Conservation (phyloP, 768 basidiomycete genomes). For the Mycena filopes region DNA sequence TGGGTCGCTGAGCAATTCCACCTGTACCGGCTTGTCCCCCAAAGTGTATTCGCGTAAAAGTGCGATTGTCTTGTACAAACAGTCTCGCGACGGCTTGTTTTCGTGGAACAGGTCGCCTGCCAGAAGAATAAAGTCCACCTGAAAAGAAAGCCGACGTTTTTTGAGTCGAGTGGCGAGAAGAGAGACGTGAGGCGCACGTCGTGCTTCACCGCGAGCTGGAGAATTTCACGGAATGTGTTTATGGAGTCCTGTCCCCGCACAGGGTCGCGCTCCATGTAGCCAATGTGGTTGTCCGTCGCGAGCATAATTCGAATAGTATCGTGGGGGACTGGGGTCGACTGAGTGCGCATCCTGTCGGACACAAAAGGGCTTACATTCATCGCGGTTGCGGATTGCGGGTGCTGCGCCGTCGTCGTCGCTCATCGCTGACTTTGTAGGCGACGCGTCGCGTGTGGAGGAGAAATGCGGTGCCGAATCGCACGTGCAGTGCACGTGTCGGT, state of each 20-base stretch:
- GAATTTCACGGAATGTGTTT: conserved; percentile 93
- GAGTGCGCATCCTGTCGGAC: not conserved
- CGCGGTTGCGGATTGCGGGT: conserved; percentile 41
- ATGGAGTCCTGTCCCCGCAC: conserved; percentile 95
- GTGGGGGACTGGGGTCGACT: conserved; percentile 51
- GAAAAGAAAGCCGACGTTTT: not conserved
- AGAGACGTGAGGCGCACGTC: conserved; percentile 65
- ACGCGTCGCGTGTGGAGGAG: conserved; percentile 27
- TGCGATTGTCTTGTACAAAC: conserved; percentile 89
- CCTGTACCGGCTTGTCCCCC: conserved; percentile 87
- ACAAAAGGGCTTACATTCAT: conserved; percentile 46
- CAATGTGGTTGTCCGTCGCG: conserved; percentile 97
- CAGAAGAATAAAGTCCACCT: conserved; percentile 97
- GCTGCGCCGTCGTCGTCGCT: conserved; percentile 24
- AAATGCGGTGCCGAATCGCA: too few relatives aligned
- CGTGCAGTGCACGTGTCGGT: too few relatives aligned
- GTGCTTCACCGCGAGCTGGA: conserved; percentile 89
- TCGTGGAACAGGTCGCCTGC: conserved; percentile 99
- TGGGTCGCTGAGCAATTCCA: conserved; percentile 94
- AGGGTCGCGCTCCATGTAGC: conserved; percentile 94
- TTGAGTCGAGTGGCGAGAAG: conserved; percentile 17
- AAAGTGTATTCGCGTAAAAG: conserved; percentile 91
- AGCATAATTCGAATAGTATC: conserved; percentile 86
- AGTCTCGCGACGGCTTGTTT: conserved; percentile 92
- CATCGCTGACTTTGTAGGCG: conserved; percentile 1